Conservation (phyloP, 2,329 filamentous ascomycete genomes). For the Botrytis sinoallii region DNA sequence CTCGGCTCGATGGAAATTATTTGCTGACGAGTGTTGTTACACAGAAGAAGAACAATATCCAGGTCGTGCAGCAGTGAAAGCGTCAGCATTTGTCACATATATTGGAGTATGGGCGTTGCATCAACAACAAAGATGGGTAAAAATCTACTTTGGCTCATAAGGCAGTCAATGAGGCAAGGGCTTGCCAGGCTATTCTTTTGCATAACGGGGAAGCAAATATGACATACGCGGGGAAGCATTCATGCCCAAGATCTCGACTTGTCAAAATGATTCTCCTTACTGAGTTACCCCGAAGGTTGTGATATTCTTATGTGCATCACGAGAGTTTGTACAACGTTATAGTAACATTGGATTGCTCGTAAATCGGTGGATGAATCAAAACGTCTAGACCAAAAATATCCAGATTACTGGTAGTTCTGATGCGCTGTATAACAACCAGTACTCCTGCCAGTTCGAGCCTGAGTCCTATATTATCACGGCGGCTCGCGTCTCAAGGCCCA, state of each 20-base stretch:
- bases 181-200: constrained; percentile 12
- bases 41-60: constrained; percentile 87
- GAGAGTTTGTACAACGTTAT: constrained; percentile 31
- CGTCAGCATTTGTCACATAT: constrained; percentile 22
- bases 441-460: constrained; percentile 23
- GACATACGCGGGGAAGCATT: constrained; percentile 29
- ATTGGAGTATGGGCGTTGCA: constrained; percentile 28
- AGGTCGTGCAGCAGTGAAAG: constrained; percentile 72
- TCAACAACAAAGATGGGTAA: constrained; percentile 27
- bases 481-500: constrained; percentile 35
- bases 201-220: constrained; percentile 26
- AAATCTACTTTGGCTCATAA: constrained; percentile 26
- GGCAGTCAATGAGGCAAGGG: constrained; percentile 28
- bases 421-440: constrained; percentile 51
- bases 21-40: constrained; percentile 27
- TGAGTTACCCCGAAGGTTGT: constrained; percentile 20
- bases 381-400: constrained; percentile 18
- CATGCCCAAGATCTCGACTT: constrained; percentile 26
- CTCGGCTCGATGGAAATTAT: background rate
- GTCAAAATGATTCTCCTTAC: constrained; percentile 14
- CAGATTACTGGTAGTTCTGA: constrained; percentile 38
- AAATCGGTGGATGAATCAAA: background rate
- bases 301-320: constrained; percentile 24
- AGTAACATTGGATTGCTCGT: constrained; percentile 20
- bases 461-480: constrained; percentile 25